Base-by-base conservation (phyloP, 2,329 filamentous ascomycete genomes). In the Pseudogymnoascus verrucosus region DNA sequence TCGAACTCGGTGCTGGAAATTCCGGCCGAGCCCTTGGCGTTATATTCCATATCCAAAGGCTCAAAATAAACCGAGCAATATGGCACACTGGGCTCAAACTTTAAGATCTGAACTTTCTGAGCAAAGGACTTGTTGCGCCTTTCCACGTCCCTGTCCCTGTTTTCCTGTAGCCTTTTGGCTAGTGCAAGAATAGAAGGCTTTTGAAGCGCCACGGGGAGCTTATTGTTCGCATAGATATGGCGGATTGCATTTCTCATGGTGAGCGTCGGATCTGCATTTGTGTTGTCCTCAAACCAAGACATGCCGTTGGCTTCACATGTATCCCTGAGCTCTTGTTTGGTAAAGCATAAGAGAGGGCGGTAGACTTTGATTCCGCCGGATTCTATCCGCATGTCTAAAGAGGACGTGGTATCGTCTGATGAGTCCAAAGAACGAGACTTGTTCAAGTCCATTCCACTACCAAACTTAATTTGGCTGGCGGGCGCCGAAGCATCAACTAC, bases 241-340 rank as follows among this genome's bases (percentile, higher is more conserved):
- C 93, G 85, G 39, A 97, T 79, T 0, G 93, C 87, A 71, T 99
- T 99, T 39, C 95, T 84, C 51, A 82, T 76, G 0, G 95, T 96
- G 64, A 96, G 76, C 0, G 87, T 91, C 7, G 80, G 82, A 70
- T 97, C 89, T 14, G 79, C 75, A 71, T 99, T 99, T 1, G 93
- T 97, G 44, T 80, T 77, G 73, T 99, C 95, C 72, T 95, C 90
- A 67, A 91, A 90, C 89, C 91, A 98, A 0, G 78, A 76, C 8
- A 96, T 77, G 0, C 79, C 76, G 67, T 87, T 82, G n/a, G 82
- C 78, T 65, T 87, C 74, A 71, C 93, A 97, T 0, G 90, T 92
- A 1, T 85, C 84, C 47, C 88, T 80, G n/a, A 97, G 79, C 37
- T 87, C 79, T 61, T 84, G 80, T 76, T 98, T 96, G 65, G 81